phyloP scores from a whole-genome alignment of 2,329 filamentous ascomycete genomes.

The Pestalotiopsis sp. region DNA sequence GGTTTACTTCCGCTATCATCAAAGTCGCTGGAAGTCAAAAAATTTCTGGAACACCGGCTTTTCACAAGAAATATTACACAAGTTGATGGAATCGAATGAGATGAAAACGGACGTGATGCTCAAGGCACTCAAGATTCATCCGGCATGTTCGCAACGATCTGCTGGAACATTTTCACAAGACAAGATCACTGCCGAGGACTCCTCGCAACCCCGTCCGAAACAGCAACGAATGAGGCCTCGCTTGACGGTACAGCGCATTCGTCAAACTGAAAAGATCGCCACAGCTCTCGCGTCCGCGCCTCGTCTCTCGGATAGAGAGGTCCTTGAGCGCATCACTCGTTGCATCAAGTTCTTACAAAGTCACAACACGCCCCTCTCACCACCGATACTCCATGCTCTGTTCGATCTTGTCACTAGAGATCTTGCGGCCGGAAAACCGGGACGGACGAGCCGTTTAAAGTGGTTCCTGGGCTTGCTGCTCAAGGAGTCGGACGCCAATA shows the following conservation, averaged over 20 bases:
- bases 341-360: conserved; percentile 31
- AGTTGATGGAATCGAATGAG: conserved; percentile 16
- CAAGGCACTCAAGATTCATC: conserved; percentile 16
- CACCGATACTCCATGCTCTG: conserved; percentile 27
- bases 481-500: conserved; percentile 21
- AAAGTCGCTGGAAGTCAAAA: conserved; percentile 11
- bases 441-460: conserved; percentile 33
- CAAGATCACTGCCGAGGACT: not conserved
- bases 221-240: not conserved
- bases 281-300: conserved; percentile 22
- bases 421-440: conserved; percentile 31
- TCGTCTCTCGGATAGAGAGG: conserved; percentile 18
- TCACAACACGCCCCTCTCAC: conserved; percentile 21
- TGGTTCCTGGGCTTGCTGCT: conserved; percentile 35
- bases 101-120: conserved; percentile 18
- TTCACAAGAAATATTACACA: conserved; percentile 19
- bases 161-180: not conserved
- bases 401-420: conserved; percentile 36
- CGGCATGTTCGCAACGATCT: not conserved
- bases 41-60: conserved; percentile 24
- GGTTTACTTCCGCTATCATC: conserved; percentile 18
- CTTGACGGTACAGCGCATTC: not conserved
- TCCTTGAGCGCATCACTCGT: conserved; percentile 31
- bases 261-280: conserved; percentile 6
- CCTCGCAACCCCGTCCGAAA: not conserved